Conservation (phyloP, 495 filamentous ascomycete species). For the Aspergillus avenaceus region DNA sequence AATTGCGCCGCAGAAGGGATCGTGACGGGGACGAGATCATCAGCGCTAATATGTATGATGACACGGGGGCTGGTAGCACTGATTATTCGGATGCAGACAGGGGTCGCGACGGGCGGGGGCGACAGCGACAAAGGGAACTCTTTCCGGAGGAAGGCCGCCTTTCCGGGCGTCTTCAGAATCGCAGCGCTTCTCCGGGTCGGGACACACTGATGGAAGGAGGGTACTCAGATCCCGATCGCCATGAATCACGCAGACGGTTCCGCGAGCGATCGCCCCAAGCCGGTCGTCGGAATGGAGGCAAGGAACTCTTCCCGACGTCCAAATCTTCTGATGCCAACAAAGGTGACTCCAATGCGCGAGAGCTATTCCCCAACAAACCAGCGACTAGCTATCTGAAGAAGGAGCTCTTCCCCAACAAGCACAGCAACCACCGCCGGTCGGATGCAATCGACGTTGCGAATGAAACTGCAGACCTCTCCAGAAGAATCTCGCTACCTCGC, state of each 20-base stretch:
- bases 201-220: slow-evolving; percentile 55
- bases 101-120: slow-evolving; percentile 22
- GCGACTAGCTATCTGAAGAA: slow-evolving; percentile 48
- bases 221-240: slow-evolving; percentile 37
- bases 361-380: slow-evolving; percentile 48
- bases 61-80: slow-evolving; percentile 27
- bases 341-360: slow-evolving; percentile 26
- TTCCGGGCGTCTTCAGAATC: slow-evolving; percentile 52
- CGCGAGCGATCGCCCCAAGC: slow-evolving; percentile 39
- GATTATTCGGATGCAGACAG: slow-evolving; percentile 31
- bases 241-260: slow-evolving; percentile 33
- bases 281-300: slow-evolving; percentile 31
- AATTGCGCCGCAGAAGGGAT: slow-evolving; percentile 49
- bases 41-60: slow-evolving; percentile 76
- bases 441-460: slow-evolving; percentile 63
- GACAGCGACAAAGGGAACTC: slow-evolving; percentile 41
- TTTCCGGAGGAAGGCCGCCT: slow-evolving; percentile 40
- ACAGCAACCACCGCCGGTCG: slow-evolving; percentile 59
- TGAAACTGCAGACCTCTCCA: slow-evolving; percentile 54
- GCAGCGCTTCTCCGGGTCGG: slow-evolving; percentile 68
- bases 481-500: slow-evolving; percentile 49
- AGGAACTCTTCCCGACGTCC: slow-evolving; percentile 42
- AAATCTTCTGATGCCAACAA: slow-evolving; percentile 8
- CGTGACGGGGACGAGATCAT: slow-evolving; percentile 52
- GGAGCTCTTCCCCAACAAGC: slow-evolving; percentile 67